Conservation (phyloP, 2,329 filamentous ascomycete species). For the Aspergillus latus region DNA sequence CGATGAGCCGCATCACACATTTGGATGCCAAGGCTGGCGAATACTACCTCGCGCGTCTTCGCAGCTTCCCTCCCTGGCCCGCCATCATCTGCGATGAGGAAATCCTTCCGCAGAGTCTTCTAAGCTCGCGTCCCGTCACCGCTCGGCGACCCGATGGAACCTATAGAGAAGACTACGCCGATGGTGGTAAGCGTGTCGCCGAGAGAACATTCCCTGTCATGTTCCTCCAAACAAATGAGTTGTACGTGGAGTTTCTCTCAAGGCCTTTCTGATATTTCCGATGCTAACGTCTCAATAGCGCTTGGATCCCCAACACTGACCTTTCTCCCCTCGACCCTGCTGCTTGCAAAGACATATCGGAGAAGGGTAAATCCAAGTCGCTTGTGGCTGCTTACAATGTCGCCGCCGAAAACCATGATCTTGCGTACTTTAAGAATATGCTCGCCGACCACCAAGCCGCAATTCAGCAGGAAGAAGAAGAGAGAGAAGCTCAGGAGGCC, state of each 20-base stretch:
- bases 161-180: conserved; percentile 81
- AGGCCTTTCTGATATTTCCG: neutral
- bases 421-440: conserved; percentile 81
- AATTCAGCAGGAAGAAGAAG: conserved; percentile 58
- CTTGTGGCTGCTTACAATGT: conserved; percentile 77
- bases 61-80: conserved; percentile 93
- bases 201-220: conserved; percentile 92
- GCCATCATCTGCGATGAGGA: conserved; percentile 90
- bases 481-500: conserved; percentile 64
- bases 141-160: conserved; percentile 79
- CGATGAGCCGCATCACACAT: conserved; percentile 67
- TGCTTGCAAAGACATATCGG: conserved; percentile 66
- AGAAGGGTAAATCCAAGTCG: conserved; percentile 74
- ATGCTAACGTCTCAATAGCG: conserved; percentile 54
- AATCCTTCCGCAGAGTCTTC: conserved; percentile 79
- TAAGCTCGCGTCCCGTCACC: conserved; percentile 78
- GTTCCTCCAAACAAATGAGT: conserved; percentile 94
- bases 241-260: conserved; percentile 63
- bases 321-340: conserved; percentile 74
- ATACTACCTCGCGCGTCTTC: conserved; percentile 88
- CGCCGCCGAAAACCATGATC: conserved; percentile 72
- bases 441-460: conserved; percentile 61
- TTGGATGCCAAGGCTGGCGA: conserved; percentile 86
- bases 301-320: conserved; percentile 85
- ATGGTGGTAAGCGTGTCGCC: conserved; percentile 79